phyloP scores from a whole-genome alignment of 768 basidiomycete species.

The Fomitopsis serialis region DNA sequence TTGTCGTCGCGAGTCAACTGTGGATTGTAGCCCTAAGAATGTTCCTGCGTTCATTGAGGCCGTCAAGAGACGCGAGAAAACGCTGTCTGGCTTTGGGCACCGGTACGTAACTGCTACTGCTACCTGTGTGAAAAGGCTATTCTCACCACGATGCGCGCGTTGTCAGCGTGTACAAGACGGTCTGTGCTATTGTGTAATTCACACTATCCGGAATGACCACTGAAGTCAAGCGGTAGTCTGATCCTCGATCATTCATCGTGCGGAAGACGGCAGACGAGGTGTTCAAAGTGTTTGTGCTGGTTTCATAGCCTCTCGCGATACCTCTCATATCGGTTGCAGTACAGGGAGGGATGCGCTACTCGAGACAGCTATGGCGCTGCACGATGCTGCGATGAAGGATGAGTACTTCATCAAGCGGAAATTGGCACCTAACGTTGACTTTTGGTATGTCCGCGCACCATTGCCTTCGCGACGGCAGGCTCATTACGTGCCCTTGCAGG shows the following conservation, averaged over 20 bases:
- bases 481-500: conserved; percentile 33
- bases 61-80: conserved; percentile 84
- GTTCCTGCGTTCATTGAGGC: conserved; percentile 82
- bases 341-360: conserved; percentile 83
- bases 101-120: conserved; percentile 36
- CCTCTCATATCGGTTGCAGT: conserved; percentile 30
- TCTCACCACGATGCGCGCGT: too few relatives aligned
- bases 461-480: neutral
- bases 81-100: conserved; percentile 88
- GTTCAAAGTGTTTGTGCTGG: conserved; percentile 68
- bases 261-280: conserved; percentile 88
- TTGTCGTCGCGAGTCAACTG: neutral
- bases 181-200: conserved; percentile 23
- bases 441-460: conserved; percentile 54
- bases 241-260: conserved; percentile 88
- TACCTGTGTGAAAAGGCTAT: neutral
- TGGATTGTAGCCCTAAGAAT: conserved; percentile 58
- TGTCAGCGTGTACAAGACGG: conserved; percentile 67
- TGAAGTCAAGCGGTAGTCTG: conserved; percentile 46
- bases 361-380: conserved; percentile 84
- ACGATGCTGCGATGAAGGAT: conserved; percentile 86
- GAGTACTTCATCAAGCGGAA: conserved; percentile 82
- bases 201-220: neutral
- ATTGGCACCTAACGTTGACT: conserved; percentile 88
- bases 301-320: neutral